phyloP scores from a whole-genome alignment of 1,284 basidiomycete genomes.

The Pyrrhoderma lamaoense region DNA sequence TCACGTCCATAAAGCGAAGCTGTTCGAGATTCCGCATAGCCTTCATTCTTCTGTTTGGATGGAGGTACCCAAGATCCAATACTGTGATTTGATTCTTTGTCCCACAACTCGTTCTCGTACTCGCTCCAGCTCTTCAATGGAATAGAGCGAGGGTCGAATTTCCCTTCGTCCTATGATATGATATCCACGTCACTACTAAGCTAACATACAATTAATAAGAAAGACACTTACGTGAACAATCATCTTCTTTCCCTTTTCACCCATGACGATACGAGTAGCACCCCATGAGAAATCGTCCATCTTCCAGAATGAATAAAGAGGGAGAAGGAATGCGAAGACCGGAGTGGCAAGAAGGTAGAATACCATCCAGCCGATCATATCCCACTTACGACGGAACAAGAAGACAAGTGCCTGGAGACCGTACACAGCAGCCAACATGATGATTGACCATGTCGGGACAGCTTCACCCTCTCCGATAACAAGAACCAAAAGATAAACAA shows the following conservation, averaged over 20 bases:
- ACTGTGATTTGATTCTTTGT: slow-evolving; percentile 89
- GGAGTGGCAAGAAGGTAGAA: slow-evolving; percentile 94
- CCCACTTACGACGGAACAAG: slow-evolving; percentile 84
- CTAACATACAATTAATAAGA: neutral
- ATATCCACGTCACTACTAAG: neutral
- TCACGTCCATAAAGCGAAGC: slow-evolving; percentile 77
- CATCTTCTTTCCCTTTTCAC: slow-evolving; percentile 92
- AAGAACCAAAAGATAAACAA: slow-evolving; percentile 80
- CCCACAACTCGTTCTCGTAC: slow-evolving; percentile 97
- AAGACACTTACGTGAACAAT: slow-evolving; percentile 76
- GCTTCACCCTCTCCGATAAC: slow-evolving; percentile 55
- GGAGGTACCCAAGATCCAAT: slow-evolving; percentile 82
- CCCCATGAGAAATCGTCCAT: slow-evolving; percentile 99
- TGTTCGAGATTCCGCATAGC: slow-evolving; percentile 65
- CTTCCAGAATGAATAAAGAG: slow-evolving; percentile 96
- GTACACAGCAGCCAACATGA: slow-evolving; percentile 92
- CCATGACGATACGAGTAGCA: slow-evolving; percentile 87
- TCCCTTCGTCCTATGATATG: slow-evolving; percentile 78
- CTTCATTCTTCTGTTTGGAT: slow-evolving; percentile 56
- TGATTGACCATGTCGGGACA: slow-evolving; percentile 73
- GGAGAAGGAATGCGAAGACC: slow-evolving; percentile 87
- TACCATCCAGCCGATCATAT: slow-evolving; percentile 96
- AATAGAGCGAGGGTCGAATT: slow-evolving; percentile 88
- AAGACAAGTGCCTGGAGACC: slow-evolving; percentile 87
- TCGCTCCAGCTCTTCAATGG: slow-evolving; percentile 96